Percentiles rank a stretch among this genome's conserved stretches.
Evolutionary conservation across 192 early-diverging fungal species (phyloP).

Genomic region (Coemansia reversa): DNA sequence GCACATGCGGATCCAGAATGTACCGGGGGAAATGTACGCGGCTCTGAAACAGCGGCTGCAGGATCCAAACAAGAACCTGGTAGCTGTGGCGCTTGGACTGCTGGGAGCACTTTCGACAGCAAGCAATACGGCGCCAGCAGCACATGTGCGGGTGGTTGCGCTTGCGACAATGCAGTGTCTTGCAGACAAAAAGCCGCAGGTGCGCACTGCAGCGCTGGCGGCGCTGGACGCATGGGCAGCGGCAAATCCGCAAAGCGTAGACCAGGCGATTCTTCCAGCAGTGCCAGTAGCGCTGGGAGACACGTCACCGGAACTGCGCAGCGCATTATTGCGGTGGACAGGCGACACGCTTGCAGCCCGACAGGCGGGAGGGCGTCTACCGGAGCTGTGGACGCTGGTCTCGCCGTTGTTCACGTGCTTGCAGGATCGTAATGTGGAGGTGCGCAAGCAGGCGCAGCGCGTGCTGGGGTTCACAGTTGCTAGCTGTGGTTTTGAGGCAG

Average conservation of each 20-base stretch:
- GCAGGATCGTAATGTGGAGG: conserved; percentile 86
- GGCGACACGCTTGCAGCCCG: conserved; percentile 59
- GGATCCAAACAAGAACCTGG: conserved; percentile 92
- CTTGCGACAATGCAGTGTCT: conserved; percentile 70
- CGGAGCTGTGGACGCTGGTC: conserved; percentile 66
- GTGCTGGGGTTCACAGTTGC: conserved; percentile 67
- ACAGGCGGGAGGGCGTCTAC: conserved; percentile 45
- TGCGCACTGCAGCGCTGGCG: conserved; percentile 72
- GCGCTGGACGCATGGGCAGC: conserved; percentile 70
- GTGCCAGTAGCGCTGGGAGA: conserved; percentile 64
- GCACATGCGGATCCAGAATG: conserved; percentile 77
- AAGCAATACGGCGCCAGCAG: conserved; percentile 83
- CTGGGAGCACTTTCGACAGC: conserved; percentile 71
- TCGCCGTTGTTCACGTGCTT: conserved; percentile 74
- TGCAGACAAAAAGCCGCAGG: conserved; percentile 88
- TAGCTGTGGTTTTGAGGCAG: conserved; percentile 68
- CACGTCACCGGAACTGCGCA: conserved; percentile 84
- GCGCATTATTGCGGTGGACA: conserved; percentile 85
- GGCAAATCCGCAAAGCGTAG: conserved; percentile 62
- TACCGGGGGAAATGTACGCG: conserved; percentile 71
- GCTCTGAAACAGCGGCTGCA: conserved; percentile 80
- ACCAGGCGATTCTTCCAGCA: conserved; percentile 64
- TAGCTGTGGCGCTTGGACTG: conserved; percentile 78
- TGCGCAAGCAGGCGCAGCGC: conserved; percentile 80
- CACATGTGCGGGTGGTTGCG: conserved; percentile 66